Conservation (phyloP, 2,329 filamentous ascomycete genomes). For the Phoma herbarum region DNA sequence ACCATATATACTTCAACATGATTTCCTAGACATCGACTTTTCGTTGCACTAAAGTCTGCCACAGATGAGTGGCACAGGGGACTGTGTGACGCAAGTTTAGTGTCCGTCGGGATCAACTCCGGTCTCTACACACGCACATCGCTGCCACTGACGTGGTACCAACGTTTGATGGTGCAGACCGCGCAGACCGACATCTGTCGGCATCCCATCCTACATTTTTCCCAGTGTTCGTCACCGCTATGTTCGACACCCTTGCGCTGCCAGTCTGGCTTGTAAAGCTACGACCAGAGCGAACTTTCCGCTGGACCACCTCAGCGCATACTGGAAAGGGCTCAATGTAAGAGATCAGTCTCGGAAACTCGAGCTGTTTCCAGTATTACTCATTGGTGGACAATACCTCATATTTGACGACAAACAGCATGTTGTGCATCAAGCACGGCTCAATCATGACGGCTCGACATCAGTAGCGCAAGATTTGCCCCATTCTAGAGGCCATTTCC, state of each 20-base stretch:
- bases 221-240: background rate
- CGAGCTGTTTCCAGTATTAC: background rate
- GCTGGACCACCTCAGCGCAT: background rate
- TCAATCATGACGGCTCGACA: background rate
- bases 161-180: conserved; percentile 16
- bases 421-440: background rate
- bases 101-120: conserved; percentile 34
- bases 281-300: no score
- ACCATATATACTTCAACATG: conserved; percentile 10
- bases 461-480: background rate
- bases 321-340: background rate
- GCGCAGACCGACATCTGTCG: conserved; percentile 16
- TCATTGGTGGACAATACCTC: background rate
- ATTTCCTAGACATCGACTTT: conserved; percentile 13
- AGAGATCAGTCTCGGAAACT: background rate
- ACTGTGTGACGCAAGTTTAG: conserved; percentile 3
- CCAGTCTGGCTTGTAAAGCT: background rate
- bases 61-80: conserved; percentile 1
- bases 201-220: background rate
- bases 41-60: conserved; percentile 15
- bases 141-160: conserved; percentile 19
- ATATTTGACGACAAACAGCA: background rate
- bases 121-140: conserved; percentile 20
- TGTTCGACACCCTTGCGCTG: background rate
- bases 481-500: conserved; percentile 6